phyloP scores from a whole-genome alignment of 768 basidiomycete genomes.

The Rhizopogon sp. region DNA sequence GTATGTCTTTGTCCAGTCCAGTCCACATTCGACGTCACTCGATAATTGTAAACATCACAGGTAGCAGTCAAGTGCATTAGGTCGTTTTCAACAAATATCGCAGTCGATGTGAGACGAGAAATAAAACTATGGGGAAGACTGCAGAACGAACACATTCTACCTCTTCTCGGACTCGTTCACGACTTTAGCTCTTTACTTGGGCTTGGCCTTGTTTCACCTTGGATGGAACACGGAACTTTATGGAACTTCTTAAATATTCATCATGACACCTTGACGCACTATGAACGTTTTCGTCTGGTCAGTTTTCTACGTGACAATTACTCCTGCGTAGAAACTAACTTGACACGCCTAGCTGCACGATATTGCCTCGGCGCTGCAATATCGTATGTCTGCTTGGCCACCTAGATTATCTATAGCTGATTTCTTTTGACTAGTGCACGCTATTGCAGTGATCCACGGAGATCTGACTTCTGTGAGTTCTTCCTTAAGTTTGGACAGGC shows the following conservation, averaged over 20 bases:
- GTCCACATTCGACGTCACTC: no score
- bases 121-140: slow-evolving; percentile 34
- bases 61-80: slow-evolving; percentile 1
- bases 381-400: slow-evolving; percentile 22
- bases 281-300: slow-evolving; percentile 33
- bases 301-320: slow-evolving; percentile 1
- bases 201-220: slow-evolving; percentile 35
- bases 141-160: slow-evolving; percentile 33
- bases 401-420: background rate
- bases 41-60: background rate
- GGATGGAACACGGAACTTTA: slow-evolving; percentile 35
- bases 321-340: background rate
- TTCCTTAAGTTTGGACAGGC: background rate
- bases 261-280: slow-evolving; percentile 30
- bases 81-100: background rate
- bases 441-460: slow-evolving; percentile 2
- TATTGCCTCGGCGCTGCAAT: slow-evolving; percentile 33
- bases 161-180: slow-evolving; percentile 29
- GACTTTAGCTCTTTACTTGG: slow-evolving; percentile 30
- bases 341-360: slow-evolving; percentile 29
- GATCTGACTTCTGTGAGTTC: slow-evolving; percentile 4
- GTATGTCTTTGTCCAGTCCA: background rate
- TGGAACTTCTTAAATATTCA: slow-evolving; percentile 30
- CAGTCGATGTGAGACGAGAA: slow-evolving; percentile 27
- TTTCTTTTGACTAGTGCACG: slow-evolving; percentile 2